These are phyloP conservation scores for Cryptococcus hybrid DNA, from an alignment of 1,284 basidiomycete genomes.

Conservation along the genomic window DNA sequence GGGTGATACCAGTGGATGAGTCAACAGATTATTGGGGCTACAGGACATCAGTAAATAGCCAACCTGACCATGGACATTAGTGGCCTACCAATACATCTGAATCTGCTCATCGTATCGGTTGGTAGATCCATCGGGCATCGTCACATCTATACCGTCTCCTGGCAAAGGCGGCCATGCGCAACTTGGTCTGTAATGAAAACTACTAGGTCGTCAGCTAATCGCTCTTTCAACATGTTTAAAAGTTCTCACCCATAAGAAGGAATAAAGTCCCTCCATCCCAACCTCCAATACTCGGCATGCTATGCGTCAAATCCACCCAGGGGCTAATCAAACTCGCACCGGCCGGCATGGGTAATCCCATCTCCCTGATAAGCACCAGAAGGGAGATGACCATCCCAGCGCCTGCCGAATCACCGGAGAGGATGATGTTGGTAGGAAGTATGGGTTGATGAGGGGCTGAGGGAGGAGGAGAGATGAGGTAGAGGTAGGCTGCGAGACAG, in stretches of 20 bases:
- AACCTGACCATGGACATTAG: too few relatives aligned
- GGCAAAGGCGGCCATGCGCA: slow-evolving; percentile 48
- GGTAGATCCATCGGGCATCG: slow-evolving; percentile 31
- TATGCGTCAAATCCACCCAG: slow-evolving; percentile 32
- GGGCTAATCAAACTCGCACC: slow-evolving; percentile 81
- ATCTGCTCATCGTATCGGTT: slow-evolving; percentile 50
- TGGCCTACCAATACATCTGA: slow-evolving; percentile 52
- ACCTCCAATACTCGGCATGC: slow-evolving; percentile 30
- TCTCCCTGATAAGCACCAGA: slow-evolving; percentile 83
- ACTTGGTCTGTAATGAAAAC: slow-evolving; percentile 48
- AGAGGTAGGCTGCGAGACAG: slow-evolving; percentile 57
- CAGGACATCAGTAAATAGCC: not conserved
- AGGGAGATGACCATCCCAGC: slow-evolving; percentile 82
- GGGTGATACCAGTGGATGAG: slow-evolving; percentile 54
- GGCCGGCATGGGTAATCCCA: slow-evolving; percentile 75
- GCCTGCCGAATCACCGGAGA: slow-evolving; percentile 90
- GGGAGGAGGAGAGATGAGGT: slow-evolving; percentile 66
- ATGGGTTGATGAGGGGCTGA: slow-evolving; percentile 68
- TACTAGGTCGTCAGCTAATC: too few relatives aligned
- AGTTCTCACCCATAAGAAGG: slow-evolving; percentile 25
- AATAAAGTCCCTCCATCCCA: slow-evolving; percentile 37
- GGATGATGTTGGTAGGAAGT: slow-evolving; percentile 73
- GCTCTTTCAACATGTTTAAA: too few relatives aligned
- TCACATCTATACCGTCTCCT: slow-evolving; percentile 38
- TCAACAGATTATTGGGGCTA: slow-evolving; percentile 53